phyloP scores from a whole-genome alignment of 2,329 filamentous ascomycete genomes.

The Pyricularia pennisetigena region DNA sequence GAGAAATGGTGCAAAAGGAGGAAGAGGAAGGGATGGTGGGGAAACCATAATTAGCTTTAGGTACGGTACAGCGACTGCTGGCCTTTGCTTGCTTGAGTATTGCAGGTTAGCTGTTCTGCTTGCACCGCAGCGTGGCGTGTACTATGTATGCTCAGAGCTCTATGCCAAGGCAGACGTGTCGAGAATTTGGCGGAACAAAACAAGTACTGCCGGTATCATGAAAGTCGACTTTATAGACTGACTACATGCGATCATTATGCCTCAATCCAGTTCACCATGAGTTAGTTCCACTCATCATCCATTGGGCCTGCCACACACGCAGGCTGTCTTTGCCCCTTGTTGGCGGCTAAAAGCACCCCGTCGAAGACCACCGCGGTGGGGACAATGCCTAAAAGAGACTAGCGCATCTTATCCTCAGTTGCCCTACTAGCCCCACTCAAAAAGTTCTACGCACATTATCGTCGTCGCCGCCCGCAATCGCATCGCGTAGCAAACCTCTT shows the following conservation, averaged over 20 bases:
- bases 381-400: neutral
- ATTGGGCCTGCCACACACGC: neutral
- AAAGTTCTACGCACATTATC: slow-evolving; percentile 5
- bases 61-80: neutral
- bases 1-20: slow-evolving; percentile 71
- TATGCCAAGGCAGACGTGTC: neutral
- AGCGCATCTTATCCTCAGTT: neutral
- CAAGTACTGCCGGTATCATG: neutral
- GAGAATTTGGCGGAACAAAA: neutral
- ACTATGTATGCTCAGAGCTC: neutral
- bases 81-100: neutral
- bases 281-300: neutral
- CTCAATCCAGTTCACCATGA: neutral
- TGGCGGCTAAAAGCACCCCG: neutral
- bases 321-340: neutral
- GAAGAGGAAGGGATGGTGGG: slow-evolving; percentile 31
- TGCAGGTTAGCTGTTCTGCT: neutral
- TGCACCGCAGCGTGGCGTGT: neutral
- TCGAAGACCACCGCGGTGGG: neutral
- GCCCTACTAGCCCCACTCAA: slow-evolving; percentile 5
- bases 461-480: slow-evolving; percentile 1
- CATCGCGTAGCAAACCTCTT: neutral
- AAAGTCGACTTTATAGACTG: neutral
- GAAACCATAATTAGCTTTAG: neutral
- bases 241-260: neutral